phyloP scores from a whole-genome alignment of 2,329 filamentous ascomycete genomes.

The Calonectria hawksworthii region DNA sequence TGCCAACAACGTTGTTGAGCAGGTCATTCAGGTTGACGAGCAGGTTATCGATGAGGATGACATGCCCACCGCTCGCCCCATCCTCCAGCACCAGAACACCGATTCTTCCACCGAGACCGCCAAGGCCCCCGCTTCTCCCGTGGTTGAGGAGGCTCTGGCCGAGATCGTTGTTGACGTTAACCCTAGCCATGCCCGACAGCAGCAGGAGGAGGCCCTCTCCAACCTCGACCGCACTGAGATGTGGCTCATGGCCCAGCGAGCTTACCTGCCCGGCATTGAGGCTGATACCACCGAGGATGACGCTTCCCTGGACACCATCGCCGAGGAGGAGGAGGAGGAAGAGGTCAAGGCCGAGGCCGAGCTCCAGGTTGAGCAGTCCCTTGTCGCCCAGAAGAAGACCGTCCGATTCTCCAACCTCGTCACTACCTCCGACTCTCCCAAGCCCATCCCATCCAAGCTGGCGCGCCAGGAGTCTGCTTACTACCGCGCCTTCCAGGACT shows the following conservation, averaged over 20 bases:
- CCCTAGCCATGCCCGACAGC: conserved; percentile 79
- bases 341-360: conserved; percentile 46
- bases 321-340: conserved; percentile 51
- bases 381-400: conserved; percentile 73
- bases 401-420: conserved; percentile 79
- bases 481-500: conserved; percentile 87
- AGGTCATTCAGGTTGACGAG: conserved; percentile 72
- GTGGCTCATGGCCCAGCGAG: conserved; percentile 87
- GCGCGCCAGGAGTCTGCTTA: conserved; percentile 81
- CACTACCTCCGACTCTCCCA: conserved; percentile 60
- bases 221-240: conserved; percentile 87
- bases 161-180: conserved; percentile 81
- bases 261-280: conserved; percentile 79
- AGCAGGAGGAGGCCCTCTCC: conserved; percentile 77
- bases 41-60: conserved; percentile 66
- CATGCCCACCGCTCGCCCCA: conserved; percentile 76
- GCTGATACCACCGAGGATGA: conserved; percentile 56
- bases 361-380: conserved; percentile 41
- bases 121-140: conserved; percentile 56
- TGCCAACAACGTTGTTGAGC: conserved; percentile 66
- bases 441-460: conserved; percentile 66
- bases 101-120: conserved; percentile 49
- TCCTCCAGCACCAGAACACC: conserved; percentile 50
- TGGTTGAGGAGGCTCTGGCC: conserved; percentile 70
- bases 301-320: conserved; percentile 53